Evolutionary conservation across 2,329 filamentous ascomycete genomes (phyloP).

Genomic region (Cadophora sp.): DNA sequence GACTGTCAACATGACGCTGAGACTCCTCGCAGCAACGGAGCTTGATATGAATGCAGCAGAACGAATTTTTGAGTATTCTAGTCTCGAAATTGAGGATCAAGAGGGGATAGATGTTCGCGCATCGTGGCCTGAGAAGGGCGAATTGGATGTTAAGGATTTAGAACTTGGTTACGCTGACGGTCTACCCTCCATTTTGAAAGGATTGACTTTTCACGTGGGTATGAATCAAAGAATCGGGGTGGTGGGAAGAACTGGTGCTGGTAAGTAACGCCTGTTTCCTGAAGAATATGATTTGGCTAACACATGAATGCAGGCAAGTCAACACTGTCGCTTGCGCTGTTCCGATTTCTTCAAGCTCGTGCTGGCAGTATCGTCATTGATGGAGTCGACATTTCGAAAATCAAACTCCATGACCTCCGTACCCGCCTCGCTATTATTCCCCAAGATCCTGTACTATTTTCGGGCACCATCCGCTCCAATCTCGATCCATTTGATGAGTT

Average conservation of each 20-base stretch:
- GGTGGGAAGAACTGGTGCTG: constrained; percentile 42
- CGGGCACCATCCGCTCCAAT: constrained; percentile 44
- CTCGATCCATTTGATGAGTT: constrained; percentile 34
- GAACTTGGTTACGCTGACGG: constrained; percentile 74
- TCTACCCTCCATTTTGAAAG: constrained; percentile 71
- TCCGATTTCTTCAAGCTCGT: constrained; percentile 35
- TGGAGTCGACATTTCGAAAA: constrained; percentile 43
- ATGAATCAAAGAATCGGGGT: constrained; percentile 58
- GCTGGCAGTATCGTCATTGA: constrained; percentile 51
- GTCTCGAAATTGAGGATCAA: constrained; percentile 70
- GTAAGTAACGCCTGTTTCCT: constrained; percentile 16
- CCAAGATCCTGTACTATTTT: constrained; percentile 82
- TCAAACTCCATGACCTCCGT: constrained; percentile 43
- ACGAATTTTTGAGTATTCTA: constrained; percentile 75
- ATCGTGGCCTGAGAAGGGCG: constrained; percentile 76
- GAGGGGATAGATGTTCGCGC: constrained; percentile 66
- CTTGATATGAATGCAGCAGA: constrained; percentile 80
- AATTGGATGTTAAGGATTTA: constrained; percentile 72
- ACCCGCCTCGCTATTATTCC: constrained; percentile 44
- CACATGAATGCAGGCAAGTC: constrained; percentile 40
- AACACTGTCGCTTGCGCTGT: constrained; percentile 35
- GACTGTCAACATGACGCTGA: constrained; percentile 68
- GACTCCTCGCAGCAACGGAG: constrained; percentile 72
- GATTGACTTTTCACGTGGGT: constrained; percentile 68
- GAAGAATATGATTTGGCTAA: not conserved